phyloP scores from a whole-genome alignment of 2,329 filamentous ascomycete species.

The Aureobasidium mangrovei region DNA sequence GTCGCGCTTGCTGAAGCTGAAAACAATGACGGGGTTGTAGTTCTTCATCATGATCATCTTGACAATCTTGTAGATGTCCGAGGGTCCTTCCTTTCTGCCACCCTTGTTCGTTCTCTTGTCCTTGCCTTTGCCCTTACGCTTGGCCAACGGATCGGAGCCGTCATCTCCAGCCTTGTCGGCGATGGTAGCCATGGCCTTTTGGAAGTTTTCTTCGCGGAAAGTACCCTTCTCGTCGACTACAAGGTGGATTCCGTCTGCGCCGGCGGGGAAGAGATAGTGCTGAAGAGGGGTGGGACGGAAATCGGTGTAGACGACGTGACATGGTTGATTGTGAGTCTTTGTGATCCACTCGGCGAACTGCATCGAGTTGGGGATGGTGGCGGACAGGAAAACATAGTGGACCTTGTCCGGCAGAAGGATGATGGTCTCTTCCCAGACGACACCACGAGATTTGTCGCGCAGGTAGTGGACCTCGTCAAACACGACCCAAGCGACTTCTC shows the following conservation, averaged over 20 bases:
- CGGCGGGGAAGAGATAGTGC: conserved; percentile 94
- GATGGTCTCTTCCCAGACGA: conserved; percentile 99
- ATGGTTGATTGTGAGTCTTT: conserved; percentile 94
- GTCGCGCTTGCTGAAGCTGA: conserved; percentile 98
- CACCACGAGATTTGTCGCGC: conserved; percentile 85
- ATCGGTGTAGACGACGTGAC: conserved; percentile 98
- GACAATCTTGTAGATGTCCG: conserved; percentile 95
- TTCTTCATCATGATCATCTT: conserved; percentile 98
- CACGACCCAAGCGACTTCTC: conserved; percentile 95
- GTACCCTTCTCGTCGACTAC: conserved; percentile 94
- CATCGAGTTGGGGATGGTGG: conserved; percentile 97
- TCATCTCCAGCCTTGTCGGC: conserved; percentile 82
- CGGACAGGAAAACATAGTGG: conserved; percentile 94
- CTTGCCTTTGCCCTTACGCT: conserved; percentile 77
- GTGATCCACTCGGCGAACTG: conserved; percentile 99
- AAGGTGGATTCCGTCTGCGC: conserved; percentile 84
- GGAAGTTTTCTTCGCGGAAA: conserved; percentile 96
- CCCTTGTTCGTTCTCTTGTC: conserved; percentile 89
- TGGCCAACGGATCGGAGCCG: conserved; percentile 67
- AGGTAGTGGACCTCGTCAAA: conserved; percentile 99
- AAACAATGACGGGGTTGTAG: conserved; percentile 96
- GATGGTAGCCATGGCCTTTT: conserved; percentile 86
- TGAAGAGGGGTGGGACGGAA: conserved; percentile 94
- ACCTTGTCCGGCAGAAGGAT: conserved; percentile 97
- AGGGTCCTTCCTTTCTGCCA: conserved; percentile 57